Conservation (phyloP, 1,139 yeast species). For the Meyerozyma carpophila region DNA sequence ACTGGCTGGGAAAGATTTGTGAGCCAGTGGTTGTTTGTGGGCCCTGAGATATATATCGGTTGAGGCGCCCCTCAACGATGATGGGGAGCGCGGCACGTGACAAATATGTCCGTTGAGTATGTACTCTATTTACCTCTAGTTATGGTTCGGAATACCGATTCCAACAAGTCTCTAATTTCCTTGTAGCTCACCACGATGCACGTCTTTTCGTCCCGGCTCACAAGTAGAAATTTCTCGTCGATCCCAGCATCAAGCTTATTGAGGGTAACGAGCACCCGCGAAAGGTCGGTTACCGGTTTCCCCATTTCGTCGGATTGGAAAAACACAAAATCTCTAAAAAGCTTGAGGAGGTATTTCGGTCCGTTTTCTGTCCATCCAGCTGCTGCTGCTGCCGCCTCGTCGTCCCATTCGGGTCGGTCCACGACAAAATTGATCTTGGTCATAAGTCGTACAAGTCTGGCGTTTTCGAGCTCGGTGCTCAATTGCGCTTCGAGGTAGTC, state of each 20-base stretch:
- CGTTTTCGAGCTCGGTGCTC: slow-evolving; percentile 78
- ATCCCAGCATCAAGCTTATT: slow-evolving; percentile 92
- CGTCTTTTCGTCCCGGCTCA: slow-evolving; percentile 76
- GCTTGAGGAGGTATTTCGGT: slow-evolving; percentile 63
- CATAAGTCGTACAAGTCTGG: slow-evolving; percentile 74
- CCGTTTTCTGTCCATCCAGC: slow-evolving; percentile 68
- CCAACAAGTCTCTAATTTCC: slow-evolving; percentile 71
- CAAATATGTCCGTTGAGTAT: background rate
- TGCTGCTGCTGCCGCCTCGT: slow-evolving; percentile 14
- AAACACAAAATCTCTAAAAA: slow-evolving; percentile 82
- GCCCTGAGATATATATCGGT: too few relatives aligned
- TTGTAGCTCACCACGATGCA: slow-evolving; percentile 78
- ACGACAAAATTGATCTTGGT: slow-evolving; percentile 75
- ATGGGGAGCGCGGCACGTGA: background rate
- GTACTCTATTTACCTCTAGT: slow-evolving; percentile 15
- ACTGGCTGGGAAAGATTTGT: background rate
- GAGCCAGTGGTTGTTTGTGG: background rate
- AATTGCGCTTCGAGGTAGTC: slow-evolving; percentile 69
- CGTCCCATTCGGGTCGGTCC: slow-evolving; percentile 60
- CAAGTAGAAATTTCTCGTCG: slow-evolving; percentile 74
- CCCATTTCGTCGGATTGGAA: slow-evolving; percentile 79
- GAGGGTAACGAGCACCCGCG: slow-evolving; percentile 71
- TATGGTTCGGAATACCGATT: slow-evolving; percentile 62
- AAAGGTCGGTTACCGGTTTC: slow-evolving; percentile 72
- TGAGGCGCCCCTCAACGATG: background rate